Conservation (phyloP, 1,139 yeast species). For the Blastobotrys apis region DNA sequence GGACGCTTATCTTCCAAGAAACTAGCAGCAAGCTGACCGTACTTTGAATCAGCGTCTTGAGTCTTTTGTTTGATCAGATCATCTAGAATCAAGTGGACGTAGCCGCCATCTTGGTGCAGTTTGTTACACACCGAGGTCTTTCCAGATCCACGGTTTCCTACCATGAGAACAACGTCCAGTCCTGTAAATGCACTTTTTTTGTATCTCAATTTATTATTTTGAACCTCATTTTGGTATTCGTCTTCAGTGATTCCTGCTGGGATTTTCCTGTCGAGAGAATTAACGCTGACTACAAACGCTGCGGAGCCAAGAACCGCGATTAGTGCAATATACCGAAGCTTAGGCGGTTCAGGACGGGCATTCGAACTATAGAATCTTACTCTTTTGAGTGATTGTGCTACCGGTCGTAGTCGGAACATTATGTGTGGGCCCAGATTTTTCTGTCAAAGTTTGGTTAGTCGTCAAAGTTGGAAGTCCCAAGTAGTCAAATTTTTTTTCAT, state of each 20-base stretch:
- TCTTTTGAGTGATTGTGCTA: not conserved
- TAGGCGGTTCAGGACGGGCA: constrained; percentile 29
- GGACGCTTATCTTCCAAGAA: constrained; percentile 81
- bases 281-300: constrained; percentile 50
- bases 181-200: constrained; percentile 47
- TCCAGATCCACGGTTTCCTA: constrained; percentile 80
- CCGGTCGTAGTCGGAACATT: constrained; percentile 1
- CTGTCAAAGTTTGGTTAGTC: not conserved
- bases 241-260: constrained; percentile 54
- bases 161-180: constrained; percentile 72
- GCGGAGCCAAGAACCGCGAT: constrained; percentile 39
- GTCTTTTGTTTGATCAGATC: constrained; percentile 82
- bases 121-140: constrained; percentile 92
- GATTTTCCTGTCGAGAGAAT: constrained; percentile 46
- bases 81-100: constrained; percentile 87
- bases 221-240: constrained; percentile 51
- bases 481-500: not conserved
- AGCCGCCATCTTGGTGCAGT: constrained; percentile 70
- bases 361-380: constrained; percentile 13
- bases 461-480: not conserved
- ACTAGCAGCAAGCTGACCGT: constrained; percentile 75
- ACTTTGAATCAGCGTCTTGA: constrained; percentile 69
- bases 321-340: constrained; percentile 32
- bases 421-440: not conserved
- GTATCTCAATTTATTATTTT: constrained; percentile 21